Conservation (phyloP, 805 yeast species). For the Pichia gijzeniarum region DNA sequence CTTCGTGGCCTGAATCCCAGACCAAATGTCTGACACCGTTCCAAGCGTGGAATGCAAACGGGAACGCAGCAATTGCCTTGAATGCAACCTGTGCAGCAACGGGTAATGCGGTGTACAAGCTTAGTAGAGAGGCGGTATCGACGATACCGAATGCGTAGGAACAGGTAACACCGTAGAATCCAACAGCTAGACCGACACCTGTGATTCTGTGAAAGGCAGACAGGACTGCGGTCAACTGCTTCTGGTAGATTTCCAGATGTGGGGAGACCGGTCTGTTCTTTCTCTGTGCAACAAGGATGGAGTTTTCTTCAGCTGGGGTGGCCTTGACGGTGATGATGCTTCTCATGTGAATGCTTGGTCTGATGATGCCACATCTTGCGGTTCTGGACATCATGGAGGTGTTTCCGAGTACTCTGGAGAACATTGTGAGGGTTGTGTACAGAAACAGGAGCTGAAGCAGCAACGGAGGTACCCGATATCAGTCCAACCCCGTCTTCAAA, state of each 20-base stretch:
- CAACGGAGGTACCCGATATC: no score
- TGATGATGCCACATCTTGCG: conserved; percentile 13
- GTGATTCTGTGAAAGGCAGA: conserved; percentile 83
- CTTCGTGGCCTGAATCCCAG: conserved; percentile 85
- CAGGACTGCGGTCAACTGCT: conserved; percentile 79
- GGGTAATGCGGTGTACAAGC: conserved; percentile 58
- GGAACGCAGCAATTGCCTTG: conserved; percentile 69
- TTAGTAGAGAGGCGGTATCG: conserved; percentile 48
- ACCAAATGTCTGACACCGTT: conserved; percentile 90
- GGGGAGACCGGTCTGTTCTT: conserved; percentile 86
- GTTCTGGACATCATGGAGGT: conserved; percentile 15
- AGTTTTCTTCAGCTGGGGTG: conserved; percentile 57
- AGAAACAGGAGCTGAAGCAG: no score
- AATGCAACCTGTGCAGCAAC: conserved; percentile 49
- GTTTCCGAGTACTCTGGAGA: conserved; percentile 10
- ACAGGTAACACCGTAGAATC: conserved; percentile 71
- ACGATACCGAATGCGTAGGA: conserved; percentile 66
- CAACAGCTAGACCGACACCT: conserved; percentile 76
- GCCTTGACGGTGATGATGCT: conserved; percentile 40
- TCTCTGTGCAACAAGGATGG: conserved; percentile 73
- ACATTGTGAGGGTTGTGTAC: conserved; percentile 11
- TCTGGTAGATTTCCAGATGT: conserved; percentile 82
- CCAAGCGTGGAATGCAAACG: conserved; percentile 79
- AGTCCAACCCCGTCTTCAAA: no score
- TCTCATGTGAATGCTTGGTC: conserved; percentile 25